Percentiles rank a stretch among this genome's conserved stretches.
phyloP scores from a whole-genome alignment of 2,329 filamentous ascomycete species.

The Mollisia scopiformis region DNA sequence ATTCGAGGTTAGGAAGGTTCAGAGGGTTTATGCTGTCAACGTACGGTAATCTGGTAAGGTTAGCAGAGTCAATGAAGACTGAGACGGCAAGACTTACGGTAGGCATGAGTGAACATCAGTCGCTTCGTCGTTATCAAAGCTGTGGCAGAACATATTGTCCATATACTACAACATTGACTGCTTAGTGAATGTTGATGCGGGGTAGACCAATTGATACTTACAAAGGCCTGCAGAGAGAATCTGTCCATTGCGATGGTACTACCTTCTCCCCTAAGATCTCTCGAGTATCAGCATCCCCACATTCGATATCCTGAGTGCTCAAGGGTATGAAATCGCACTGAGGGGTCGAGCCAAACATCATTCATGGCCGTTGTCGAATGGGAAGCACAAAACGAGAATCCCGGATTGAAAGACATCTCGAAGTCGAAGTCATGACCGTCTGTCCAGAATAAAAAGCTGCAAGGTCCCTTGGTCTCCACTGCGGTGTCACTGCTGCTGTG shows the following conservation, averaged over 20 bases:
- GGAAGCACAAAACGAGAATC: neutral
- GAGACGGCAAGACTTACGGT: constrained; percentile 16
- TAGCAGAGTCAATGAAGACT: constrained; percentile 14
- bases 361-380: neutral
- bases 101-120: constrained; percentile 26
- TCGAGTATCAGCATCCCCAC: neutral
- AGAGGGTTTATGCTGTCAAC: neutral
- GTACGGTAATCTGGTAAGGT: constrained; percentile 27
- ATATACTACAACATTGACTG: constrained; percentile 12
- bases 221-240: neutral
- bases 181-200: neutral
- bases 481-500: neutral
- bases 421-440: too few relatives aligned
- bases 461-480: neutral
- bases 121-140: constrained; percentile 25
- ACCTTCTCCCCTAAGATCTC: neutral
- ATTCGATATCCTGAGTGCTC: neutral
- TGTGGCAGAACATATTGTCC: constrained; percentile 22
- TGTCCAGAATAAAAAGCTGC: too few relatives aligned
- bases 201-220: neutral
- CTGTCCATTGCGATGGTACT: neutral
- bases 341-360: neutral
- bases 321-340: neutral
- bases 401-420: neutral
- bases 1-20: neutral